Percentiles rank a stretch among this genome's conserved stretches.
Conservation (phyloP, 2,329 filamentous ascomycete species). For the Grosmannia serpens region DNA sequence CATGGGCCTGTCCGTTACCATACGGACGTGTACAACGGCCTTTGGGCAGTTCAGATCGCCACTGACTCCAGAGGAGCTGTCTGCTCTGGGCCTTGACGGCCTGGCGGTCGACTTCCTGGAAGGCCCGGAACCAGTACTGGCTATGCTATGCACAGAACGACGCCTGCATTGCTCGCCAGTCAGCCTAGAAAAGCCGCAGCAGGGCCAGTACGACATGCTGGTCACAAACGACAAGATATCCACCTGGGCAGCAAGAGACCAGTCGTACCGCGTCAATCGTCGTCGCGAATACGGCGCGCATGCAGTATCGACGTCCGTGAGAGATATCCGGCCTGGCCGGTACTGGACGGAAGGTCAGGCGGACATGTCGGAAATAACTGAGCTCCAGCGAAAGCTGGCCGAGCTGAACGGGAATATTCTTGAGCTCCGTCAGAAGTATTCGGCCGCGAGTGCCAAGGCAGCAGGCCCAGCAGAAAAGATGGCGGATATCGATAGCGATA, state of each 20-base stretch:
- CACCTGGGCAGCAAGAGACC: conserved; percentile 58
- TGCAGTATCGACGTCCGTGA: conserved; percentile 59
- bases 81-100: conserved; percentile 56
- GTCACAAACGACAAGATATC: conserved; percentile 44
- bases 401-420: conserved; percentile 27
- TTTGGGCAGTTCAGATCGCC: conserved; percentile 44
- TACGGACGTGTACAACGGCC: conserved; percentile 49
- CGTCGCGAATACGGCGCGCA: conserved; percentile 70
- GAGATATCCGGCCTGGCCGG: conserved; percentile 45
- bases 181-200: conserved; percentile 47
- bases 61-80: conserved; percentile 43
- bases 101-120: conserved; percentile 70
- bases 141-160: conserved; percentile 73
- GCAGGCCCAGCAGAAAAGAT: conserved; percentile 24
- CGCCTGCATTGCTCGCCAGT: conserved; percentile 59
- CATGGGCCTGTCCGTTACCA: conserved; percentile 58
- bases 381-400: conserved; percentile 42
- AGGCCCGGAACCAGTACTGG: conserved; percentile 72
- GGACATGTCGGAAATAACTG: conserved; percentile 52
- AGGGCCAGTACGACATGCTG: conserved; percentile 58
- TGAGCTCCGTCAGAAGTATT: conserved; percentile 21
- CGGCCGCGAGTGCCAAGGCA: conserved; percentile 25
- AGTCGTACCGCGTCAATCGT: conserved; percentile 53
- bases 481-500: conserved; percentile 30
- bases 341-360: conserved; percentile 71